Evolutionary conservation across 148 eudicot genomes (phyloP).

Genomic region (Dianthus caryophyllus): DNA sequence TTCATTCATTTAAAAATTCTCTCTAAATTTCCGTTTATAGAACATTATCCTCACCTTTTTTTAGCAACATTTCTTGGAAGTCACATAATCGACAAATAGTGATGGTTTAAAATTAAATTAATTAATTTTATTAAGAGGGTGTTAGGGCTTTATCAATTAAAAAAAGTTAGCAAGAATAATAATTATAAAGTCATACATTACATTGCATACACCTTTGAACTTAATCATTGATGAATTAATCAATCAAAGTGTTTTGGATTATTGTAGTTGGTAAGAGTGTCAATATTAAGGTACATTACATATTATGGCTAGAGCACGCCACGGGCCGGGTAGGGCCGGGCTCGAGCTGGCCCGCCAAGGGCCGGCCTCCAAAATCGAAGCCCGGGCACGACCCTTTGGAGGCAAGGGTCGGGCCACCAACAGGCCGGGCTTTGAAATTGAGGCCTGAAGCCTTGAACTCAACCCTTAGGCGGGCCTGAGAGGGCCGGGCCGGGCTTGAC

Average conservation of each 20-base stretch:
- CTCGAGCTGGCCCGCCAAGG: too few species aligned
- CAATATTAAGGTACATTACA: background rate
- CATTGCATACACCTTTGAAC: too few species aligned
- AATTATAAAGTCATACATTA: background rate
- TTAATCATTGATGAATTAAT: constrained; percentile 10
- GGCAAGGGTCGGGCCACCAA: too few species aligned
- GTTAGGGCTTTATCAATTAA: constrained; percentile 24
- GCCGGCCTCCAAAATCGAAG: too few species aligned
- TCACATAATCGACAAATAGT: constrained; percentile 14
- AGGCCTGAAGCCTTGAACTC: too few species aligned
- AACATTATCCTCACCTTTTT: background rate
- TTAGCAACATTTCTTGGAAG: constrained; percentile 12
- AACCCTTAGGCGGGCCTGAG: too few species aligned
- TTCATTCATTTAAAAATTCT: too few species aligned
- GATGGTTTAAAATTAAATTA: background rate
- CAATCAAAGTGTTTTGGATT: constrained; percentile 11
- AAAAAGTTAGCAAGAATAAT: constrained; percentile 19
- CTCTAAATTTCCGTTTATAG: background rate
- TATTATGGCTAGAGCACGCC: too few species aligned
- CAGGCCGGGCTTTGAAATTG: too few species aligned
- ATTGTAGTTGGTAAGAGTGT: constrained; percentile 18
- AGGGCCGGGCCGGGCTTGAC: too few species aligned
- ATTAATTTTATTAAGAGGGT: constrained; percentile 18
- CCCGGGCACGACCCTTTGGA: too few species aligned
- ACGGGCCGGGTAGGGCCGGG: too few species aligned